Evolutionary conservation across 2,329 filamentous ascomycete genomes (phyloP).

Genomic region (Penicillium sp.): DNA sequence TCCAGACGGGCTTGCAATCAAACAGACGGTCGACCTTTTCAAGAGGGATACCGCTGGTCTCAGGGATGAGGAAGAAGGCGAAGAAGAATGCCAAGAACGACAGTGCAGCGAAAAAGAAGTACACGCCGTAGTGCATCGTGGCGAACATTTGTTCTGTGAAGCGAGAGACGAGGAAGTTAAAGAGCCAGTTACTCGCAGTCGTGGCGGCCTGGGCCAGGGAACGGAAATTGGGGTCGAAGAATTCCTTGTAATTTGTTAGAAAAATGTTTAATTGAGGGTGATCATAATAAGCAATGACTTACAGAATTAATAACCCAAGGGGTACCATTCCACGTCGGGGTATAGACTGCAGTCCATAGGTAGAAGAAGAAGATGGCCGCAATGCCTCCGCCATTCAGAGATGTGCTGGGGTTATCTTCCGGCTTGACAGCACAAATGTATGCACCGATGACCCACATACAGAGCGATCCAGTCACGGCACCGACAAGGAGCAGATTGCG

Average conservation of each 20-base stretch:
- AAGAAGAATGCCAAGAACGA: slow-evolving; percentile 59
- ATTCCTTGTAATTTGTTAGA: slow-evolving; percentile 46
- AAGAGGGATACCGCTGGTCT: slow-evolving; percentile 64
- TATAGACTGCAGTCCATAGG: slow-evolving; percentile 71
- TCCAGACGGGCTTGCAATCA: slow-evolving; percentile 38
- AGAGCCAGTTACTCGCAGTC: slow-evolving; percentile 35
- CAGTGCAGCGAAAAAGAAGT: slow-evolving; percentile 65
- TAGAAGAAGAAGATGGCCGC: slow-evolving; percentile 65
- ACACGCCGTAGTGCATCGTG: slow-evolving; percentile 58
- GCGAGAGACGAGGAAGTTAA: slow-evolving; percentile 37
- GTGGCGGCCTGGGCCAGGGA: slow-evolving; percentile 70
- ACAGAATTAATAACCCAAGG: slow-evolving; percentile 70
- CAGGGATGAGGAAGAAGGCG: slow-evolving; percentile 62
- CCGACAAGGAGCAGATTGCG: slow-evolving; percentile 64
- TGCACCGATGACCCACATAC: slow-evolving; percentile 34
- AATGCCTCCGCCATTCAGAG: slow-evolving; percentile 32
- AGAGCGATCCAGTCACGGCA: slow-evolving; percentile 54
- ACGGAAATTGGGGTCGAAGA: slow-evolving; percentile 69
- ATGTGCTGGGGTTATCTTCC: slow-evolving; percentile 21
- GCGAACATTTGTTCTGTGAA: slow-evolving; percentile 43
- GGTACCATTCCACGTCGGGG: slow-evolving; percentile 68
- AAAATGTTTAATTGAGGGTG: not conserved
- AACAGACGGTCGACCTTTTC: slow-evolving; percentile 66
- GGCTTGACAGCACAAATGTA: slow-evolving; percentile 36
- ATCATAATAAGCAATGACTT: slow-evolving; percentile 6